phyloP scores from a whole-genome alignment of 2,329 filamentous ascomycete genomes.

The Thermoascus crustaceus region DNA sequence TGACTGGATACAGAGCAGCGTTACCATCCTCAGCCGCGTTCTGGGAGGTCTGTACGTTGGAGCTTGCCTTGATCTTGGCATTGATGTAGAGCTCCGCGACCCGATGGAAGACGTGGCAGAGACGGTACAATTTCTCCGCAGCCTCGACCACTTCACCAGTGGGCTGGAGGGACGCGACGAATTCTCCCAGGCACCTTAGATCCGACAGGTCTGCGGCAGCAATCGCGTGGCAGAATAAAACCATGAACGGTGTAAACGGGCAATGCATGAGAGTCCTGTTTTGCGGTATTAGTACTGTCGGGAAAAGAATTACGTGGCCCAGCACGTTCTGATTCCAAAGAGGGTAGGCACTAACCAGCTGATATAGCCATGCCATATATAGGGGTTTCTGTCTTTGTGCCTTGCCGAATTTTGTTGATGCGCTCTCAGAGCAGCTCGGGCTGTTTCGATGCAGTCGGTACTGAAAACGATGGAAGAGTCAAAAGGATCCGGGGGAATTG shows the following conservation, averaged over 20 bases:
- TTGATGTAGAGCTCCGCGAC: constrained; percentile 11
- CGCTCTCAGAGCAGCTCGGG: constrained; percentile 24
- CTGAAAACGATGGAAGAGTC: constrained; percentile 24
- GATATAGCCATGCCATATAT: constrained; percentile 12
- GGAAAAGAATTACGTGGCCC: background rate
- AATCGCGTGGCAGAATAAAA: constrained; percentile 32
- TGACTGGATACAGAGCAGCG: constrained; percentile 1
- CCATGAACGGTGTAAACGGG: constrained; percentile 36
- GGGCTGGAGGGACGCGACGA: constrained; percentile 45
- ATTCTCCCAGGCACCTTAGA: constrained; percentile 44
- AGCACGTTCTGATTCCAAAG: background rate
- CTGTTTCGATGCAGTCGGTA: constrained; percentile 30
- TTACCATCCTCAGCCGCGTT: background rate
- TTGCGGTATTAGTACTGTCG: background rate
- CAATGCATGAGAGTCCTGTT: constrained; percentile 22
- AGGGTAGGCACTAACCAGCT: constrained; percentile 6
- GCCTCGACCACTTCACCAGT: constrained; percentile 44
- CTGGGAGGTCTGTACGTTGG: background rate
- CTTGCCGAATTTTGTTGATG: constrained; percentile 19
- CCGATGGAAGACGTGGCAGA: constrained; percentile 39
- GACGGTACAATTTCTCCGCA: constrained; percentile 47
- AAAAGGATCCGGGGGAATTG: constrained; percentile 23
- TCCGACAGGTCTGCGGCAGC: constrained; percentile 45
- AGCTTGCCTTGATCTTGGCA: constrained; percentile 6
- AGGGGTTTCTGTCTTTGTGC: constrained; percentile 10